phyloP scores from a whole-genome alignment of 2,329 filamentous ascomycete species.

The Penicillium palitans region DNA sequence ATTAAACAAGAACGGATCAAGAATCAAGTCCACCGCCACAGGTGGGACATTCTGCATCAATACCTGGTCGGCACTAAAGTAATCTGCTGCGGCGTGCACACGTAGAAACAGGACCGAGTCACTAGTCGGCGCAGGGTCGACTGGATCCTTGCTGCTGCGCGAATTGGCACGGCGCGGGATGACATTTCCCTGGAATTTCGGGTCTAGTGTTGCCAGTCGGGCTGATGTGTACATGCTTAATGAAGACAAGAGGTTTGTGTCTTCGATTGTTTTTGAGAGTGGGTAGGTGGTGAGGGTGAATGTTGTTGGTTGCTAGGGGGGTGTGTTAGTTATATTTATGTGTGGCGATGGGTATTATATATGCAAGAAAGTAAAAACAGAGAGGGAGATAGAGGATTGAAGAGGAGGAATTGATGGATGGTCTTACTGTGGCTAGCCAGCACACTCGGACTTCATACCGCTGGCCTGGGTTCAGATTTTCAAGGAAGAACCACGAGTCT shows the following conservation, averaged over 20 bases:
- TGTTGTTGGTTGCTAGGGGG: slow-evolving; percentile 74
- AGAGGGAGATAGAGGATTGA: not conserved
- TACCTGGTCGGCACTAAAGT: slow-evolving; percentile 70
- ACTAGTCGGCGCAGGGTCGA: slow-evolving; percentile 24
- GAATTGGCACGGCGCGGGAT: slow-evolving; percentile 10
- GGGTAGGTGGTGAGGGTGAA: slow-evolving; percentile 70
- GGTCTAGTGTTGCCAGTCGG: slow-evolving; percentile 41
- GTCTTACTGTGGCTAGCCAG: slow-evolving; percentile 84
- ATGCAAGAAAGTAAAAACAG: not conserved
- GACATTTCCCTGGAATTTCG: slow-evolving; percentile 14
- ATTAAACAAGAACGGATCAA: slow-evolving; percentile 83
- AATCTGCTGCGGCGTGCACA: slow-evolving; percentile 76
- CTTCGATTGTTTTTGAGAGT: slow-evolving; percentile 61
- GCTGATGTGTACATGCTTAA: slow-evolving; percentile 62
- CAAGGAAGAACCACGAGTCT: slow-evolving; percentile 77
- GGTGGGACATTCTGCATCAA: slow-evolving; percentile 75
- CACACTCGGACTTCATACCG: slow-evolving; percentile 91
- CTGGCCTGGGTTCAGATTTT: slow-evolving; percentile 66
- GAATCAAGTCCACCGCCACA: slow-evolving; percentile 75
- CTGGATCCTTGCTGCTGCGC: not conserved
- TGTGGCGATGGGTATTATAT: not conserved
- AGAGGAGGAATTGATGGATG: not conserved
- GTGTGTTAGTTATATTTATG: slow-evolving; percentile 16
- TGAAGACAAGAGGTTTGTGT: slow-evolving; percentile 63
- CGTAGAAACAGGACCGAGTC: slow-evolving; percentile 69